Evolutionary conservation across 2,329 filamentous ascomycete genomes (phyloP).

Genomic region (Stemphylium vesicarium): DNA sequence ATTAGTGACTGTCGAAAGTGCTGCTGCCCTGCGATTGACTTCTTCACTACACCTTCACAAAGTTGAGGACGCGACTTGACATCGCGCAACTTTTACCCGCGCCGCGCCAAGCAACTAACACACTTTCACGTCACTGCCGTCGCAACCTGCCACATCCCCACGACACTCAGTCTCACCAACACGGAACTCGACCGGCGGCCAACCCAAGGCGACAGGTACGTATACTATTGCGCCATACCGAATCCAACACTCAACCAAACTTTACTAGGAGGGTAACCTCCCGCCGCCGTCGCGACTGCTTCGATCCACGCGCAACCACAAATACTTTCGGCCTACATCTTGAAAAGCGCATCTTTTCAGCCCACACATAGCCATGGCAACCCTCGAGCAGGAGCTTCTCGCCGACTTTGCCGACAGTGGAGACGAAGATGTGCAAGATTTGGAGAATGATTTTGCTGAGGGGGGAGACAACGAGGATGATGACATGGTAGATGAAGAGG

Average conservation of each 20-base stretch:
- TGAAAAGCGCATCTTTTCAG: background rate
- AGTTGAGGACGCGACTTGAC: constrained; percentile 10
- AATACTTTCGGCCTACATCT: background rate
- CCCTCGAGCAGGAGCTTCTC: constrained; percentile 88
- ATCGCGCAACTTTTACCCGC: constrained; percentile 23
- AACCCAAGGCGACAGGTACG: constrained; percentile 28
- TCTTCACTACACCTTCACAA: background rate
- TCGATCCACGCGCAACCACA: background rate
- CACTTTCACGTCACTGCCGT: constrained; percentile 21
- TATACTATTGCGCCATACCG: constrained; percentile 19
- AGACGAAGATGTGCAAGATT: constrained; percentile 56
- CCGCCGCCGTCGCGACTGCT: constrained; percentile 25
- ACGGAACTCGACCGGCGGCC: constrained; percentile 18
- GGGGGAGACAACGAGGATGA: constrained; percentile 60
- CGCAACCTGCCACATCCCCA: constrained; percentile 10
- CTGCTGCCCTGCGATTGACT: background rate
- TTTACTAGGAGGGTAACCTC: constrained; percentile 32
- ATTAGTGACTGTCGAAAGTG: background rate
- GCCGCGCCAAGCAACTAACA: constrained; percentile 26
- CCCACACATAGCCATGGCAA: constrained; percentile 67
- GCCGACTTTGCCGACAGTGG: constrained; percentile 89
- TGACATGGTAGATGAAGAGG: constrained; percentile 67
- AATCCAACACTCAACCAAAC: constrained; percentile 27
- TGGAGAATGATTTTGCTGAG: constrained; percentile 47
- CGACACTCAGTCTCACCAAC: constrained; percentile 8